phyloP scores from a whole-genome alignment of 2,329 filamentous ascomycete species.

The Hawksworthiomyces lignivorus region DNA sequence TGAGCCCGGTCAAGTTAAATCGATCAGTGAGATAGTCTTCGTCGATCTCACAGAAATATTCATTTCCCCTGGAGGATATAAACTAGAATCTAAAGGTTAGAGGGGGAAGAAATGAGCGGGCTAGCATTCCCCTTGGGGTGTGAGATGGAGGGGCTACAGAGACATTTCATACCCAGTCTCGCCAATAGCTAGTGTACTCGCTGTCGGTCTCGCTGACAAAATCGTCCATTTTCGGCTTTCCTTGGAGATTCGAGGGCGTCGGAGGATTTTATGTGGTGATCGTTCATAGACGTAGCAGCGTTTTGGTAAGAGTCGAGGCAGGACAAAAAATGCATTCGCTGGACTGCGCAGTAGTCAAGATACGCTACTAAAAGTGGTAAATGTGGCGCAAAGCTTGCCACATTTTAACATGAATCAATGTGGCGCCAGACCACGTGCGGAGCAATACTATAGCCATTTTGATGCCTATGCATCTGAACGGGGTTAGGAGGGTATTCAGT shows the following conservation, averaged over 20 bases:
- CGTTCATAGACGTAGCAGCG: no score
- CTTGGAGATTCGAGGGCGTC: background rate
- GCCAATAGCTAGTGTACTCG: slow-evolving; percentile 98
- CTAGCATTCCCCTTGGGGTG: background rate
- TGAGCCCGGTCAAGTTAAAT: slow-evolving; percentile 95
- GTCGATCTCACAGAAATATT: slow-evolving; percentile 99
- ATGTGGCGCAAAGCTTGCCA: no score
- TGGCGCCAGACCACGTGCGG: no score
- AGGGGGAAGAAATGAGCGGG: slow-evolving; percentile 2
- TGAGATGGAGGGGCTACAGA: background rate
- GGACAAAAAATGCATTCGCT: no score
- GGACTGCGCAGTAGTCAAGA: no score
- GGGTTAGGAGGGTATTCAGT: no score
- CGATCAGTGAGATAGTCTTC: slow-evolving; percentile 97
- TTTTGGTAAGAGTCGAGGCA: no score
- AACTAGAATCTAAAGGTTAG: slow-evolving; percentile 54
- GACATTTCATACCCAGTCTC: slow-evolving; percentile 79
- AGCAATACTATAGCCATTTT: no score
- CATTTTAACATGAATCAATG: no score
- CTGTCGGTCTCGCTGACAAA: slow-evolving; percentile 97
- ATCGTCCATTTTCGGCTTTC: slow-evolving; percentile 70
- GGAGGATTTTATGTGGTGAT: no score
- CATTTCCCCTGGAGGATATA: slow-evolving; percentile 93
- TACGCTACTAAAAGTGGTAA: no score
- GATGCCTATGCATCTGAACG: no score